Base-by-base conservation (phyloP, 371 early-diverging fungal genomes). In the Batkoa obscura region DNA sequence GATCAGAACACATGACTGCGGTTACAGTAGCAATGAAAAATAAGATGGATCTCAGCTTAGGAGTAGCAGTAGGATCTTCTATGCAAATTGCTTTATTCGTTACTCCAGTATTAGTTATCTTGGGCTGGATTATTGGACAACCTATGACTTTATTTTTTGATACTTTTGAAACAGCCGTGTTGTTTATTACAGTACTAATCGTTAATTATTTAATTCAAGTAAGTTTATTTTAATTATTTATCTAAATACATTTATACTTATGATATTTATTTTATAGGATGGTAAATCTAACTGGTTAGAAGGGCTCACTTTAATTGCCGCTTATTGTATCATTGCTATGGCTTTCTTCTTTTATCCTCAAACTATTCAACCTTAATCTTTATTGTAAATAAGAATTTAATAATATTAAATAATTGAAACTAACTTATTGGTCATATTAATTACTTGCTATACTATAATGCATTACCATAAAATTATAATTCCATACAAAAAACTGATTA, bases 1-100 rank as follows among this genome's bases (percentile, higher is more conserved):
- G n/a, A n/a, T n/a, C n/a, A n/a, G 69, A 75, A 51, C 88, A 92
- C 62, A 74, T 83, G 37, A 83, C 83, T 2, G 90, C 89, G 2
- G 82, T 89, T 9, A 78, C 80, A 0, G 79, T 81, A 9, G 88
- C 93, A 0, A 68, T 81, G 56, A 78, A 83, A 54, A 78, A 91
- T 71, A 89, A 90, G 72, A 88, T 92, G 86, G 88, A 92, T 58
- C 65, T 88, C 32, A 78, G 86, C 0, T 71, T 94, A 36, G 79
- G 83, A 38, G 81, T 92, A 17, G 89, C 93, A 13, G 70, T 91
- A 9, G 92, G 91, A 1, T 85, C 86, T n/a, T 80, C 80, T 47
- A 83, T 89, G 78, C 91, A 93, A 65, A 89, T 93, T 55, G 85
- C 90, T 0, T 71, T 94, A 15, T 71, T 90, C 31, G 89, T 90